Percentiles rank a stretch among this genome's conserved stretches.
These are phyloP conservation scores for Podospora australis DNA, from an alignment of 495 filamentous ascomycete species.

Conservation along the genomic window DNA sequence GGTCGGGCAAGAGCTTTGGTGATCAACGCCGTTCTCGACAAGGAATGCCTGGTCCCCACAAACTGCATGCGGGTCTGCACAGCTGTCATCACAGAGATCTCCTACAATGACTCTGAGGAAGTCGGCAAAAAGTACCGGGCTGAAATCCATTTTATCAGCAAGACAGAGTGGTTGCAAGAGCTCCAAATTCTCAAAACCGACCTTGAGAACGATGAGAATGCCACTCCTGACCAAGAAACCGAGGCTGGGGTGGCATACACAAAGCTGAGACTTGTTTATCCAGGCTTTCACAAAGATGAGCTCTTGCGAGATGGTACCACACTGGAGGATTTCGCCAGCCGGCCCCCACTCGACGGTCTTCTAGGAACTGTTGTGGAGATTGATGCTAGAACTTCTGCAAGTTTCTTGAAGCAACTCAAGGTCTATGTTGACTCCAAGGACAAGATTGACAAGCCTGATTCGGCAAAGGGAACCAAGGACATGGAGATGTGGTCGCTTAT, in stretches of 20 bases:
- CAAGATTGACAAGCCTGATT: constrained; percentile 2
- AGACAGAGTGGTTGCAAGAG: constrained; percentile 25
- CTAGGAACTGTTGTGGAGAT: constrained; percentile 45
- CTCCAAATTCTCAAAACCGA: constrained; percentile 44
- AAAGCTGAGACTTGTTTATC: constrained; percentile 62
- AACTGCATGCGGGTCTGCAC: constrained; percentile 53
- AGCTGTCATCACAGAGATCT: constrained; percentile 59
- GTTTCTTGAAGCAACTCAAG: constrained; percentile 21
- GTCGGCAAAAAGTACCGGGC: constrained; percentile 45
- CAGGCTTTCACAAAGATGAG: constrained; percentile 42
- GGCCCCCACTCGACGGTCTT: constrained; percentile 32
- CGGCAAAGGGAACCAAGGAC: constrained; percentile 15
- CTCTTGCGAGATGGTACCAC: constrained; percentile 31
- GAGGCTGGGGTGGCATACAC: constrained; percentile 55
- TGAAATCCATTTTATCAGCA: constrained; percentile 55
- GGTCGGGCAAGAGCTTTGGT: constrained; percentile 55
- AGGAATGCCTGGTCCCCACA: constrained; percentile 39
- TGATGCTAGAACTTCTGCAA: constrained; percentile 20
- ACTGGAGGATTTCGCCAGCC: constrained; percentile 32
- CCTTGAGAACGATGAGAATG: constrained; percentile 31
- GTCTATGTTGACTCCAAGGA: constrained; percentile 32
- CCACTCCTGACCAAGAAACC: constrained; percentile 39
- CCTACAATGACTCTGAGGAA: constrained; percentile 47
- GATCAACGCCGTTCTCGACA: constrained; percentile 55
- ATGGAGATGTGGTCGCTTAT: constrained; percentile 64